These are phyloP conservation scores for Cadophora sp. DNA, from an alignment of 2,329 filamentous ascomycete species.

Conservation along the genomic window DNA sequence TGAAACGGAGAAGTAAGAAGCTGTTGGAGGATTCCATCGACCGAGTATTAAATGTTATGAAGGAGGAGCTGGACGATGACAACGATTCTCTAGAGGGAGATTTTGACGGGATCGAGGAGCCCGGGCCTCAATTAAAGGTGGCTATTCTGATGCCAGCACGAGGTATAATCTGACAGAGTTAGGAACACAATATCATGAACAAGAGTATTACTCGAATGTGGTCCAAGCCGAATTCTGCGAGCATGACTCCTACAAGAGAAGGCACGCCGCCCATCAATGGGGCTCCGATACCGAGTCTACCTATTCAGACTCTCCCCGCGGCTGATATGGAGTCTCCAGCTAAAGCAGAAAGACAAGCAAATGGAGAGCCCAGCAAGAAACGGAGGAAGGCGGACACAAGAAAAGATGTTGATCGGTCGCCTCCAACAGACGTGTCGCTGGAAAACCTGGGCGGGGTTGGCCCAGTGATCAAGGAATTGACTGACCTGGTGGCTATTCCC, in stretches of 20 bases:
- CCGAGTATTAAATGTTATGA: conserved; percentile 76
- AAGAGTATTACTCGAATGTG: conserved; percentile 67
- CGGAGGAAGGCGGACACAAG: conserved; percentile 61
- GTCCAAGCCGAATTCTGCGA: conserved; percentile 48
- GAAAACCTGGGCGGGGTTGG: conserved; percentile 80
- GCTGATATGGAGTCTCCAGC: conserved; percentile 37
- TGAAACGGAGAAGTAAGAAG: conserved; percentile 83
- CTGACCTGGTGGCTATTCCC: conserved; percentile 75
- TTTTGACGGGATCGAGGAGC: conserved; percentile 54
- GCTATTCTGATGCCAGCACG: conserved; percentile 6
- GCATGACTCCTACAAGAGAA: conserved; percentile 32
- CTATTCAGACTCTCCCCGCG: conserved; percentile 37
- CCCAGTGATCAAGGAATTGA: conserved; percentile 71
- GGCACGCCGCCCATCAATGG: conserved; percentile 30
- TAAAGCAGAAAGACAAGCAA: conserved; percentile 59
- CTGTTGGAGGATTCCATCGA: conserved; percentile 86
- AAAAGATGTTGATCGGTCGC: conserved; percentile 63
- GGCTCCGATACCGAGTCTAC: conserved; percentile 31
- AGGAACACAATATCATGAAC: conserved; percentile 69
- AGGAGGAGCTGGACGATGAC: conserved; percentile 52
- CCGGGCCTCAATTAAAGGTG: conserved; percentile 41
- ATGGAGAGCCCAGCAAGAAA: conserved; percentile 72
- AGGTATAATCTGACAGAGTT: conserved; percentile 30
- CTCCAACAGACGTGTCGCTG: conserved; percentile 71
- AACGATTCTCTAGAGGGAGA: conserved; percentile 56